Evolutionary conservation across 352 stramenopile genomes (phyloP), one percentile per base, ranked within the genome.

Genomic region (Globisporangium middletonii): DNA sequence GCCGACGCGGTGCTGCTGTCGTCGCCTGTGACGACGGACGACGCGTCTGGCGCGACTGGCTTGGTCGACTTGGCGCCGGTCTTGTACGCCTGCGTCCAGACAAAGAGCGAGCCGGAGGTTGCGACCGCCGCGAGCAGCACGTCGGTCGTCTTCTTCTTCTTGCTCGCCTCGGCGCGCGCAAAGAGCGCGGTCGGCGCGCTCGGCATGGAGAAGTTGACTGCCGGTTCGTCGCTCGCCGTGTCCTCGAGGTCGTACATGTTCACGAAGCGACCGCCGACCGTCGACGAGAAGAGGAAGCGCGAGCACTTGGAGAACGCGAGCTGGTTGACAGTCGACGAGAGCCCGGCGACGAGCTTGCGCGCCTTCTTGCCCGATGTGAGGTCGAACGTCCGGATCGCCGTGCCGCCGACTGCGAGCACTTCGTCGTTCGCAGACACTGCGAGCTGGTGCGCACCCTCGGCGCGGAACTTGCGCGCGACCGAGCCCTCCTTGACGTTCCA

Each of bases 211-310:
- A 94, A 88, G 46, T 83, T 91, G 28, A 89, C 57, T 5, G 83
- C 77, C 6, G 82, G 82, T 30, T 86, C 82, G 55, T 92, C 84
- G 35, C 75, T 70, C 44, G 83, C 71, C 19, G 67, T 68, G 28
- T 83, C 64, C 41, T 68, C 48, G 43, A 92, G 62, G 68, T 94
- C 84, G 69, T 92, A 92, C 67, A 92, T 72, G 59, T 92, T 94
- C 53, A 94, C 70, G 64, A 94, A 94, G 51, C 84, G 80, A 4
- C 76, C 79, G 27, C 77, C 72, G 16, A 84, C 73, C 1, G 80
- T 90, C 4, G 84, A 79, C 2, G 84, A 82, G 54, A 92, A 77
- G 27, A 94, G 60, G 60, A 86, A 94, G 44, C 82, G 74, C 35
- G 73, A 71, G 42, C 79, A 77, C 3, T 58, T 53, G 19, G 84